Evolutionary conservation across 2,329 filamentous ascomycete genomes (phyloP).

Genomic region (Tolypocladium sp.): DNA sequence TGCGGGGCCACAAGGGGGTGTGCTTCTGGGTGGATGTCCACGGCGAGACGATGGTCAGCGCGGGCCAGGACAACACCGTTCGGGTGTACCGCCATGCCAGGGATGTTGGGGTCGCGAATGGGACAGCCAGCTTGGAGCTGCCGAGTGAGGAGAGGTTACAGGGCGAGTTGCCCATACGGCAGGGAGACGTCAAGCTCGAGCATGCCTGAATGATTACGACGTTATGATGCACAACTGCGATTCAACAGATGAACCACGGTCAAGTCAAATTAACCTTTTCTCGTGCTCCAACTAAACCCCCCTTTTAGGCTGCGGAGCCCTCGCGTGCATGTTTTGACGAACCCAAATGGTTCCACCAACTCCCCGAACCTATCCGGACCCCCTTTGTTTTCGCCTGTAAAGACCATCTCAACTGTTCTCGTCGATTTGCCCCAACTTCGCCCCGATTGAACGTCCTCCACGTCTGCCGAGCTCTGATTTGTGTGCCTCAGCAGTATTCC

Average conservation of each 20-base stretch:
- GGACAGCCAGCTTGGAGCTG: constrained; percentile 1
- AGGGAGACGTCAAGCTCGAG: constrained; percentile 30
- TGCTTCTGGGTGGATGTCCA: constrained; percentile 59
- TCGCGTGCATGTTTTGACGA: background rate
- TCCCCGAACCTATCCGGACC: no score
- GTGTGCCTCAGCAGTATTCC: no score
- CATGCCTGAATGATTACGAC: constrained; percentile 9
- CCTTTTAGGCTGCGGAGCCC: background rate
- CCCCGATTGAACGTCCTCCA: no score
- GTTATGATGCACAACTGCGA: background rate
- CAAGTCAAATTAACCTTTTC: no score
- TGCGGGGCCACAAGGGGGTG: constrained; percentile 43
- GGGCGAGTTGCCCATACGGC: constrained; percentile 35
- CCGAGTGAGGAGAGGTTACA: constrained; percentile 49
- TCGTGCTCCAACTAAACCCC: background rate
- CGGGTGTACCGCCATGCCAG: constrained; percentile 34
- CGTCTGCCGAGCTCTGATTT: no score
- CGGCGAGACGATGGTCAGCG: constrained; percentile 46
- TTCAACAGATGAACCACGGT: background rate
- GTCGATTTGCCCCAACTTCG: no score
- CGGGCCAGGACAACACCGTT: constrained; percentile 45
- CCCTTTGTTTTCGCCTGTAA: no score
- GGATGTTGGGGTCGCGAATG: constrained; percentile 10
- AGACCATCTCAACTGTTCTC: no score
- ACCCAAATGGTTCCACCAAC: no score